A percentile compares a stretch with the other conserved stretches of the same genome.
Evolutionary conservation across 306 rosid genomes (phyloP).

Genomic region (Sindora glabra): DNA sequence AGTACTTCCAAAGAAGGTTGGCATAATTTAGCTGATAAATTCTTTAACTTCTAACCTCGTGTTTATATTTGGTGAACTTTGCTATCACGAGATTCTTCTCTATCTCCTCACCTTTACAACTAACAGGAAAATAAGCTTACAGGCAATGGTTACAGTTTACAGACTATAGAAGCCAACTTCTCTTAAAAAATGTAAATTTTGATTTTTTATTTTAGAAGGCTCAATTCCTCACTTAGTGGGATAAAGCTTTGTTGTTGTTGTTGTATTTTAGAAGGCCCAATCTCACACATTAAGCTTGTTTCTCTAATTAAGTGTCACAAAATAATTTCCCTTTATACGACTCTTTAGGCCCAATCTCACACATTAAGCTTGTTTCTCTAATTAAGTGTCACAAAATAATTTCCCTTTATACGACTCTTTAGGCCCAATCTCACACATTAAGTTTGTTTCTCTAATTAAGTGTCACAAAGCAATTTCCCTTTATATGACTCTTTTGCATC

Average conservation of each 20-base stretch:
- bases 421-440: background rate
- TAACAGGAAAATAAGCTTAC: background rate
- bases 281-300: no score
- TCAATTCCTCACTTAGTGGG: no score
- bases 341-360: no score
- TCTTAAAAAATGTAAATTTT: background rate
- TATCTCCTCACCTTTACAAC: background rate
- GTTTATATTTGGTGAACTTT: background rate
- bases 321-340: no score
- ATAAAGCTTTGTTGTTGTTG: no score
- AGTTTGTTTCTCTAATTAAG: background rate
- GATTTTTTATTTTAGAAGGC: background rate
- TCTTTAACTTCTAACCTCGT: background rate
- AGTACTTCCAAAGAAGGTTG: background rate
- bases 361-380: no score
- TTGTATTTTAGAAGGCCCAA: no score
- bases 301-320: no score
- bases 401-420: no score
- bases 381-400: no score
- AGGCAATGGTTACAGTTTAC: background rate
- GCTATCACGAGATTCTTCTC: background rate
- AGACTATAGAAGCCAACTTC: constrained; percentile 1
- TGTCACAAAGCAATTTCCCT: background rate
- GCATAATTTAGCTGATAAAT: background rate
- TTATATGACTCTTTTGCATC: background rate